Conservation (phyloP, 257 asterid genomes). For the Catharanthus roseus region DNA sequence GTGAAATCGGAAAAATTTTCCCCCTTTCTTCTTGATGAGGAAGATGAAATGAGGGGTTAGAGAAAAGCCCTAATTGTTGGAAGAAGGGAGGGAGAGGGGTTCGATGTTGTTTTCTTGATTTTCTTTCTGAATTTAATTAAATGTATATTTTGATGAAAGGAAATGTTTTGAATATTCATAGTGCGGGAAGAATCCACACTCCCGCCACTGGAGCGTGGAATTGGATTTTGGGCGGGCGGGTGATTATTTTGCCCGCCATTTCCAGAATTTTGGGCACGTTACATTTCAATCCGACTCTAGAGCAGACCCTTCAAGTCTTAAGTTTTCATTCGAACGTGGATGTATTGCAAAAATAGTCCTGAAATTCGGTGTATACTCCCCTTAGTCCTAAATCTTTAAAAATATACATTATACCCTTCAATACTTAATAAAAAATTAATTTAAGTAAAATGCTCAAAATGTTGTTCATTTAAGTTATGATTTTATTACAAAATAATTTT, state of each 20-base stretch:
- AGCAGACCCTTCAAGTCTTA: too few species aligned
- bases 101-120: neutral
- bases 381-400: too few species aligned
- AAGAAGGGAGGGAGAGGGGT: neutral
- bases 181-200: neutral
- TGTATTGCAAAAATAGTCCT: too few species aligned
- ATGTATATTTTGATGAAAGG: neutral
- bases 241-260: neutral
- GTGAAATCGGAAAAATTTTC: neutral
- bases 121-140: neutral
- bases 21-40: too few species aligned
- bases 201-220: constrained; percentile 4
- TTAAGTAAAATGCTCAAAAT: too few species aligned
- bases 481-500: too few species aligned
- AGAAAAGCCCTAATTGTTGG: neutral
- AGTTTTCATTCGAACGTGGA: too few species aligned
- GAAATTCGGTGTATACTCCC: too few species aligned
- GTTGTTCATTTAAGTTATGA: too few species aligned
- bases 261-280: neutral
- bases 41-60: neutral
- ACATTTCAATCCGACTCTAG: neutral
- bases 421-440: too few species aligned
- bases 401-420: too few species aligned
- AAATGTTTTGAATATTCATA: neutral
- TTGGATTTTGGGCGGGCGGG: neutral